Percentiles rank a stretch among this genome's conserved stretches.
Evolutionary conservation across 768 basidiomycete genomes (phyloP).

Genomic region (Mycena floridula): DNA sequence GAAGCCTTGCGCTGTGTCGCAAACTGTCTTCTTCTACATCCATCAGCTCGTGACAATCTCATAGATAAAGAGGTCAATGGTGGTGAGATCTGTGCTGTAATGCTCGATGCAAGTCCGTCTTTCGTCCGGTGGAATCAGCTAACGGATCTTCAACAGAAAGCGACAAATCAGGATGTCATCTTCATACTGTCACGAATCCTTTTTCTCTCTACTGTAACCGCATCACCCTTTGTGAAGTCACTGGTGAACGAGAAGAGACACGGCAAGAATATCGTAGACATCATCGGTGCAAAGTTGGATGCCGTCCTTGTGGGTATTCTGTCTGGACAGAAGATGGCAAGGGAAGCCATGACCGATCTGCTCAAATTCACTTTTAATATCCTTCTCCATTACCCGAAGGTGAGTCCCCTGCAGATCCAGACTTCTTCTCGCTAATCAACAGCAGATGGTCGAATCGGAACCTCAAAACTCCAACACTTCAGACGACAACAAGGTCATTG

Average conservation of each 20-base stretch:
- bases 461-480: constrained; percentile 27
- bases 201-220: constrained; percentile 63
- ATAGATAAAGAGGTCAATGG: constrained; percentile 56
- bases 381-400: constrained; percentile 76
- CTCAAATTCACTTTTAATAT: constrained; percentile 85
- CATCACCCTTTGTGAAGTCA: constrained; percentile 42
- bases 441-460: constrained; percentile 39
- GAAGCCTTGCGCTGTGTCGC: constrained; percentile 76
- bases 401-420: constrained; percentile 18
- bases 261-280: constrained; percentile 54
- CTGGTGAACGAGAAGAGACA: constrained; percentile 61
- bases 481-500: constrained; percentile 45
- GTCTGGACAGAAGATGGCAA: constrained; percentile 45
- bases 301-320: constrained; percentile 42
- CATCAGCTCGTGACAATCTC: constrained; percentile 52
- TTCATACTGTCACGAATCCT: constrained; percentile 75
- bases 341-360: constrained; percentile 75
- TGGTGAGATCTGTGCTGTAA: constrained; percentile 44
- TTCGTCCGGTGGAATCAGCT: no score
- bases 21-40: constrained; percentile 70
- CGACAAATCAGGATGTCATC: constrained; percentile 51
- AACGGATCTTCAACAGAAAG: constrained; percentile 42
- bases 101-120: constrained; percentile 54
- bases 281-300: constrained; percentile 58
- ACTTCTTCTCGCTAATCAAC: constrained; percentile 1